A percentile compares a stretch with the other conserved stretches of the same genome.
These are phyloP conservation scores for Botryotinia narcissicola DNA, from an alignment of 2,329 filamentous ascomycete genomes.

Conservation along the genomic window DNA sequence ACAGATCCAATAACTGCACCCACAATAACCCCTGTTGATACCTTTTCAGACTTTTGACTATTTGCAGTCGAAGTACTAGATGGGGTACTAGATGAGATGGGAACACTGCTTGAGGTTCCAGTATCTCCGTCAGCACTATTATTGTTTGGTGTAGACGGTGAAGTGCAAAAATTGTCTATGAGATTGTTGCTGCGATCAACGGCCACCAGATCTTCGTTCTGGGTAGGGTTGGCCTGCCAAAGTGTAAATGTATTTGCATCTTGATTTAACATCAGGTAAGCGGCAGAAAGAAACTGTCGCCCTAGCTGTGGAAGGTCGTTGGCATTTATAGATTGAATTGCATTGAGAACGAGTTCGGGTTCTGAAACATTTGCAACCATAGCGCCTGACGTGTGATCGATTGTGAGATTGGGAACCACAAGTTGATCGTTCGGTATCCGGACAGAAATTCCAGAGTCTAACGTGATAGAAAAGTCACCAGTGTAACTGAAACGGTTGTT, in stretches of 20 bases:
- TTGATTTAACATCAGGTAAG: conserved; percentile 19
- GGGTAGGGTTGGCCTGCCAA: conserved; percentile 18
- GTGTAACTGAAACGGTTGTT: background rate
- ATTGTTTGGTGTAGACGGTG: conserved; percentile 7
- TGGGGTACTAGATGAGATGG: background rate
- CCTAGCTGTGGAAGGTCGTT: conserved; percentile 76
- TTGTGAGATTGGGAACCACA: background rate
- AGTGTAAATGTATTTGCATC: conserved; percentile 11
- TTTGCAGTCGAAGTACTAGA: background rate
- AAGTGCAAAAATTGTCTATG: conserved; percentile 6
- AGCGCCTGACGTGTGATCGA: background rate
- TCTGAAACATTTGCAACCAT: background rate
- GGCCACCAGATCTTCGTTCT: conserved; percentile 12
- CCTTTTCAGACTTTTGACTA: background rate
- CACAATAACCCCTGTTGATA: background rate
- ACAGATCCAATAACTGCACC: conserved; percentile 6
- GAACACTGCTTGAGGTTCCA: no score
- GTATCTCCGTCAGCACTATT: background rate
- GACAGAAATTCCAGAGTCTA: conserved; percentile 16
- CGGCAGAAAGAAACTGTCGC: conserved; percentile 22
- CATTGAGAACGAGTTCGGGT: conserved; percentile 40
- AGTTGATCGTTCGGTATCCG: conserved; percentile 20
- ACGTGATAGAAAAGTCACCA: conserved; percentile 15
- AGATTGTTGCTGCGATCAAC: conserved; percentile 2
- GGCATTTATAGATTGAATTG: conserved; percentile 73